A percentile compares a stretch with the other conserved stretches of the same genome.
Evolutionary conservation across 306 rosid species (phyloP).

Genomic region (Cotoneaster glaucophyllus): DNA sequence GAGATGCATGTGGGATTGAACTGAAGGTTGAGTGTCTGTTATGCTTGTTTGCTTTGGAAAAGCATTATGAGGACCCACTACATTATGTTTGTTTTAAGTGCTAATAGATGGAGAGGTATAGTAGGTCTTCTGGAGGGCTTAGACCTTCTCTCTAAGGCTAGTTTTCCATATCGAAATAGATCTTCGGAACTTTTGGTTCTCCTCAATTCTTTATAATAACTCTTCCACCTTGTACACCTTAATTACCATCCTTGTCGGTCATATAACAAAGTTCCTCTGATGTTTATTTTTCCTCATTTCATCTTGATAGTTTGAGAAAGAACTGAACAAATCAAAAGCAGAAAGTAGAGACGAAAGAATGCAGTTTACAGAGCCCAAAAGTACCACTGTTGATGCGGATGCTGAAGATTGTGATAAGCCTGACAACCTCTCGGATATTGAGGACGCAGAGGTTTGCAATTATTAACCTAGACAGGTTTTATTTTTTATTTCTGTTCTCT

Average conservation of each 20-base stretch:
- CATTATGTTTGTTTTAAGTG: neutral
- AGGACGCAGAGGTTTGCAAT: conserved; percentile 22
- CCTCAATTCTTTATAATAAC: neutral
- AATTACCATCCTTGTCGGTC: neutral
- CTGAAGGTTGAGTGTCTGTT: neutral
- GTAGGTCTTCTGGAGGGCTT: neutral
- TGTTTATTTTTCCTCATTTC: neutral
- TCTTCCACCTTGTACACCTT: neutral
- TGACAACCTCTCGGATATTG: conserved; percentile 25
- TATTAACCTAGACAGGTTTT: neutral
- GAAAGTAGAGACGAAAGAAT: neutral
- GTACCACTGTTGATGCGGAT: neutral
- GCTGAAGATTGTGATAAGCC: conserved; percentile 10
- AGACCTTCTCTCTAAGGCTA: neutral
- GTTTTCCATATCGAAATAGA: neutral
- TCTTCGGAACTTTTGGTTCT: neutral
- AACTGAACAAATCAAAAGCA: neutral
- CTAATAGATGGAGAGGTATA: neutral
- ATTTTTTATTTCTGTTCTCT: neutral
- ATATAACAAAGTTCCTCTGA: neutral
- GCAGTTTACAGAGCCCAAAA: conserved; percentile 1
- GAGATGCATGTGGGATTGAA: neutral
- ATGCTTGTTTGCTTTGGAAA: neutral
- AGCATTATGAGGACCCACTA: neutral
- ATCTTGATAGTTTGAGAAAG: conserved; percentile 1